phyloP scores from a whole-genome alignment of 2,329 filamentous ascomycete species.

The Tolypocladium tropicale region DNA sequence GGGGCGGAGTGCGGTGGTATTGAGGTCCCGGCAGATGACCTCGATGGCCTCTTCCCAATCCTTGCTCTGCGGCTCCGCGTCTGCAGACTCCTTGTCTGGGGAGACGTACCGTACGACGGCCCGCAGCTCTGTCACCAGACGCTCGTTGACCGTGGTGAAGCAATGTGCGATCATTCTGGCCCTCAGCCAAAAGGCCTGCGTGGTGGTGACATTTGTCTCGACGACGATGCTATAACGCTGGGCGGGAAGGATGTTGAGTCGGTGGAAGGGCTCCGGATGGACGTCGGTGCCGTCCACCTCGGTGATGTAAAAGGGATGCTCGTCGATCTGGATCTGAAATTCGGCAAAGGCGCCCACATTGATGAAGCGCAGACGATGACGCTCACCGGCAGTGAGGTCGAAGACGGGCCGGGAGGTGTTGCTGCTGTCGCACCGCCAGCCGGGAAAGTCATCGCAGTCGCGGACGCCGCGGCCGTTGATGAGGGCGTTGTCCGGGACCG shows the following conservation, averaged over 20 bases:
- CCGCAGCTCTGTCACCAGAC: slow-evolving; percentile 18
- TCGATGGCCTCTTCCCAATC: slow-evolving; percentile 39
- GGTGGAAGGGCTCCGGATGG: slow-evolving; percentile 45
- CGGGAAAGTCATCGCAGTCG: slow-evolving; percentile 20
- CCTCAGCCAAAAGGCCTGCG: slow-evolving; percentile 52
- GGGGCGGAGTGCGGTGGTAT: slow-evolving; percentile 35
- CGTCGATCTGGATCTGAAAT: slow-evolving; percentile 62
- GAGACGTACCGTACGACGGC: slow-evolving; percentile 20
- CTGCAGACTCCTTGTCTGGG: rapidly evolving
- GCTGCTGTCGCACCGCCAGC: slow-evolving; percentile 33
- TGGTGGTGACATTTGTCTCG: slow-evolving; percentile 44
- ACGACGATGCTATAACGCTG: slow-evolving; percentile 62
- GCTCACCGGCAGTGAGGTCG: slow-evolving; percentile 39
- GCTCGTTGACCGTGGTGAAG: slow-evolving; percentile 21
- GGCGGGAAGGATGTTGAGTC: slow-evolving; percentile 57
- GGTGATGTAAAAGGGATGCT: slow-evolving; percentile 52
- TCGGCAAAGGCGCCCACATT: slow-evolving; percentile 63
- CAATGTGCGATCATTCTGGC: slow-evolving; percentile 35
- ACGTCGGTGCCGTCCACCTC: slow-evolving; percentile 63
- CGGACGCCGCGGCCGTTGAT: slow-evolving; percentile 44
- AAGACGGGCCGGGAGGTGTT: slow-evolving; percentile 28
- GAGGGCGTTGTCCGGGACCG: slow-evolving; percentile 53
- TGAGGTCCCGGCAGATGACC: slow-evolving; percentile 41
- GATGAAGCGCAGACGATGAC: slow-evolving; percentile 56
- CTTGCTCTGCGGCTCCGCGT: slow-evolving; percentile 23